Percentiles rank a stretch among this genome's conserved stretches.
Evolutionary conservation across 2,329 filamentous ascomycete genomes (phyloP).

Genomic region (Diplocarpon rosae): DNA sequence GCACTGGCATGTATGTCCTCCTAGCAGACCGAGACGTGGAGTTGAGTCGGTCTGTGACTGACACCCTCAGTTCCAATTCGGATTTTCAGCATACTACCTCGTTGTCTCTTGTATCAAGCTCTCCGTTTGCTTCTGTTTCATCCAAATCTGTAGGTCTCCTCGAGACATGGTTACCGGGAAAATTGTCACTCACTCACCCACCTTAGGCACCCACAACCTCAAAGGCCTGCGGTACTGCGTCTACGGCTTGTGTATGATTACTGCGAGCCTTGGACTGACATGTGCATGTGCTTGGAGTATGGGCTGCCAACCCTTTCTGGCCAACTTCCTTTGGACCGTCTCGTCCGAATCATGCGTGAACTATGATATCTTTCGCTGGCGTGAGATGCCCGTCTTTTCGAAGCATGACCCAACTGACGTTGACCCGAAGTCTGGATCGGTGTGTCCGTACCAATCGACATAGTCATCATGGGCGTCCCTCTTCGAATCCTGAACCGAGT

Average conservation of each 20-base stretch:
- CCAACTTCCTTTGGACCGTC: constrained; percentile 23
- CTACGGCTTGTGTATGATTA: constrained; percentile 19
- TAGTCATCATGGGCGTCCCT: constrained; percentile 21
- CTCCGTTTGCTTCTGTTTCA: constrained; percentile 24
- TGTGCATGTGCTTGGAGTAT: constrained; percentile 19
- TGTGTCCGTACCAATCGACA: constrained; percentile 22
- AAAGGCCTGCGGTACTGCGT: constrained; percentile 16
- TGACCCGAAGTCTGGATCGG: constrained; percentile 20
- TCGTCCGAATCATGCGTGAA: constrained; percentile 19
- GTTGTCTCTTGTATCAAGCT: constrained; percentile 24
- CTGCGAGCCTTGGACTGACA: constrained; percentile 17
- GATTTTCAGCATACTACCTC: constrained; percentile 23
- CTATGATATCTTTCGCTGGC: constrained; percentile 23
- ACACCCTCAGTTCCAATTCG: constrained; percentile 12
- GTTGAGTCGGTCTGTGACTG: background rate
- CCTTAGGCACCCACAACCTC: constrained; percentile 19
- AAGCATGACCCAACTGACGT: background rate
- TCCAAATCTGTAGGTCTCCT: constrained; percentile 23
- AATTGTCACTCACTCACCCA: background rate
- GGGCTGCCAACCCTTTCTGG: constrained; percentile 21
- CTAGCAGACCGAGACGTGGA: background rate
- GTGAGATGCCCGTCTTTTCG: constrained; percentile 10
- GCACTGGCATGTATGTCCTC: constrained; percentile 21
- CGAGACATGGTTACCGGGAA: background rate
- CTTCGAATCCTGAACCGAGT: constrained; percentile 18